Evolutionary conservation across 2,329 filamentous ascomycete genomes (phyloP), one percentile per base, ranked within the genome.

Genomic region (Monilinia polystroma): DNA sequence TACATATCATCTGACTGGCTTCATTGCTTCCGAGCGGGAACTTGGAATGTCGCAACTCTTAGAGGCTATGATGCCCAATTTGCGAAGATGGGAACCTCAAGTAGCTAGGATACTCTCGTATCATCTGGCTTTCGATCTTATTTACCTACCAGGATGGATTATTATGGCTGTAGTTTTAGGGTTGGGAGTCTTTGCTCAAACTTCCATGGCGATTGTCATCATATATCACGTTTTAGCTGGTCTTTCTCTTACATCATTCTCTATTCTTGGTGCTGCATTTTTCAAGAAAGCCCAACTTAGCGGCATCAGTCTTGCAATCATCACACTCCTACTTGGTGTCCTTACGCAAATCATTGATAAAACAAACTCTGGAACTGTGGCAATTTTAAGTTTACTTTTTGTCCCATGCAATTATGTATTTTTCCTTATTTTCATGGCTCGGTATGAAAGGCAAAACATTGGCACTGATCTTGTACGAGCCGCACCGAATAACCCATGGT

Each of bases 251-350:
- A 86, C 90, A 0, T 95, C 91, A 54, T 90, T 93, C 76, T 91
- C 92, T 2, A 86, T 97, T 64, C 83, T 96, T 52, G 90, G 90
- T 35, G 92, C 90, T 0, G 86, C 90, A 11, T 90, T 97, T 73
- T 97, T 97, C 81, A 90, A 86, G 72, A 93, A 89, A 75, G 89
- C 93, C 0, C 93, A 97, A 77, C 85, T 97, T 4, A 95, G 91
- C 67, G 93, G 94, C 38, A 94, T 96, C 69, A 87, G 87, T 0
- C 84, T 91, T 52, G 89, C 90, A 11, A 88, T 97, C 35, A 79
- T 86, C 23, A 88, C 86, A 16, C 83, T 96, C 35, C 79, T 96
- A 2, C 81, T 97, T 1, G 93, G 90, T 20, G 90, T 97, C 72
- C 81, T 97, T 29, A 89, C 92, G 0, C 93, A 97, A 77, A 86